Base-by-base conservation (phyloP, 805 yeast genomes). In the Kodamaea sagamina region DNA sequence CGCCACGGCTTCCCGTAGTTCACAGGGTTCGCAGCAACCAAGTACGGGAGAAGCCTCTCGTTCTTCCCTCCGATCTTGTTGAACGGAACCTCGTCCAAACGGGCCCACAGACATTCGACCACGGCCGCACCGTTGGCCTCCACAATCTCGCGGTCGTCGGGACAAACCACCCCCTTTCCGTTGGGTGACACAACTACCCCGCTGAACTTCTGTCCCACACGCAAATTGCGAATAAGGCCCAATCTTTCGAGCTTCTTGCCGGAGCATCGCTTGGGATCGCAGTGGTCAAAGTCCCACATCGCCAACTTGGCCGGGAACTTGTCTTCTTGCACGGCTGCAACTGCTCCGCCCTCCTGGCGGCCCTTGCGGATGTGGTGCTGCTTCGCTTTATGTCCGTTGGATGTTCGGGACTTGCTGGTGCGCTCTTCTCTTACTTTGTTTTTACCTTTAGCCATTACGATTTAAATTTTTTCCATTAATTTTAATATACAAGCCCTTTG, bases 261-360 rank as follows among this genome's bases (percentile, higher is more conserved):
- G 51, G 95, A 84, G 61, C 99, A 93, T 59, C 97, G 76, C 59
- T 93, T 93, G 1, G 99, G 99, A 65, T 93, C 99, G 68, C 99
- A 93, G 60, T 93, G 99, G 52, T 90, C 96, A 59, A 93, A 93
- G 62, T 93, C 99, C 97, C 99, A 92, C 99, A 92, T 92, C 12
- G 97, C 97, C 49, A 90, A 63, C 57, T 88, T 89, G 25, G 85
- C 84, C 1, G 95, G 96, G 57, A 88, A 86, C 39, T 75, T 49
- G 37, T 53, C 53, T 4, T 40, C 49, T 51, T 61, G 21, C 52
- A 53, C 49, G 58, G 71, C 35, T 53, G 65, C 40, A 47, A 42
- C 41, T 10, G 57, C 53, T 2, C 67, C 68, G 1, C 47, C 44
- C 46, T 71, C 74, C 43, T 58, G 67, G 35, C 65, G 52, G 16